Percentiles rank a stretch among this genome's conserved stretches.
These are phyloP conservation scores for Cordyceps cicadae DNA, from an alignment of 2,329 filamentous ascomycete genomes.

Conservation along the genomic window DNA sequence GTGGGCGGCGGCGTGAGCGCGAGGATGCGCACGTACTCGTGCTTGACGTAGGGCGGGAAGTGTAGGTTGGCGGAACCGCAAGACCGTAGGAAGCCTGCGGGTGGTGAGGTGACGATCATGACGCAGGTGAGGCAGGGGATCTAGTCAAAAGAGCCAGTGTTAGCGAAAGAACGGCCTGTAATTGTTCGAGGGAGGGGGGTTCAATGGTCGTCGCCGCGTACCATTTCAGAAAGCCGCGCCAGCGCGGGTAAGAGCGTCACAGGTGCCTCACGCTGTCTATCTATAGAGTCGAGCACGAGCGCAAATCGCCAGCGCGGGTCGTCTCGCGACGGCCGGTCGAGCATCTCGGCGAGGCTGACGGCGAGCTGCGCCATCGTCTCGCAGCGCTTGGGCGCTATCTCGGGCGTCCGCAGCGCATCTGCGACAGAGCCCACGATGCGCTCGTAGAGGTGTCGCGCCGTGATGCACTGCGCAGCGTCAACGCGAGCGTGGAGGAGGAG, in stretches of 20 bases:
- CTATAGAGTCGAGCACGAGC: slow-evolving; percentile 80
- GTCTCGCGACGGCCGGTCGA: slow-evolving; percentile 36
- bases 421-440: slow-evolving; percentile 54
- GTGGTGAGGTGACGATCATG: slow-evolving; percentile 66
- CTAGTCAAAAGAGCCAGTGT: slow-evolving; percentile 33
- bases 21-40: slow-evolving; percentile 71
- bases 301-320: slow-evolving; percentile 54
- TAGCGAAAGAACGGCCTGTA: background rate
- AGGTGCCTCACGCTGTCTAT: slow-evolving; percentile 72
- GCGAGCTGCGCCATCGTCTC: slow-evolving; percentile 72
- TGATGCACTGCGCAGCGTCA: slow-evolving; percentile 68
- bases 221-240: slow-evolving; percentile 71
- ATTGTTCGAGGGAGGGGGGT: background rate
- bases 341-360: slow-evolving; percentile 60
- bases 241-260: slow-evolving; percentile 73
- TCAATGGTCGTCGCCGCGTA: slow-evolving; percentile 27
- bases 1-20: slow-evolving; percentile 40
- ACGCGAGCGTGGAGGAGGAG: slow-evolving; percentile 52
- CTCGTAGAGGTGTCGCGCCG: slow-evolving; percentile 68
- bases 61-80: slow-evolving; percentile 67
- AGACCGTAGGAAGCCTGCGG: slow-evolving; percentile 60
- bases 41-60: slow-evolving; percentile 76
- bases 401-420: slow-evolving; percentile 39
- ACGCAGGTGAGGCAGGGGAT: slow-evolving; percentile 70
- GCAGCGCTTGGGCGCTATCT: slow-evolving; percentile 50